Evolutionary conservation across 495 filamentous ascomycete species (phyloP), one percentile per base, ranked within the genome.

Genomic region (Hyaloscypha finlandica): DNA sequence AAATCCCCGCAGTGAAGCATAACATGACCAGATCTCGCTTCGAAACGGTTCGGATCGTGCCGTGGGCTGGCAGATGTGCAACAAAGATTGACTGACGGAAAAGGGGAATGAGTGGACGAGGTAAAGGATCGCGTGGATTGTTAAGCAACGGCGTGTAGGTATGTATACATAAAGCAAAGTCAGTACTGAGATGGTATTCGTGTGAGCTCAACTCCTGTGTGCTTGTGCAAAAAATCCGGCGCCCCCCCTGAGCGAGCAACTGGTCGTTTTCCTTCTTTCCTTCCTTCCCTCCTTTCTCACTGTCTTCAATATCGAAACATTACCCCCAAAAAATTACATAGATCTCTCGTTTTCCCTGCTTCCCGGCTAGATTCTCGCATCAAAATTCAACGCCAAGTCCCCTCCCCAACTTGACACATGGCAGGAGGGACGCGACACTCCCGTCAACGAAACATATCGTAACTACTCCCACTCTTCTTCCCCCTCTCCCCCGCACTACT

Each of bases 381-480:
- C 35, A 12, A 37, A 48, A 48, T 19, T 48, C 42, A 14, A 48
- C 42, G 35, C 35, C 12, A 8, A 37, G 6, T 3, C 42, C 16
- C 16, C 16, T 48, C 42, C 42, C 42, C 0, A 48, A 4, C 8
- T 19, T 16, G 16, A 48, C 42, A 14, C 1, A 48, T 12, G 8
- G 35, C 12, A 37, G 12, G 1, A 8, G 42, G 4, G 16, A 48
- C 16, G 25, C 25, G 25, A 25, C 42, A 25, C 42, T 6, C 16
- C 16, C 42, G 1, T 69, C 58, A 74, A 22, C 71, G 66, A 67
- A 66, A 71, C 60, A 74, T 65, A 63, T 74, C 71, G 62, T 65
- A 64, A 62, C 66, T 45, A 56, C 67, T 74, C n/a, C 59, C 66
- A 25, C 63, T 67, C 63, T 65, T 71, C 58, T 52, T 45, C 11